Percentiles rank a stretch among this genome's conserved stretches.
phyloP scores from a whole-genome alignment of 2,329 filamentous ascomycete genomes.

The Thelonectria discophora region DNA sequence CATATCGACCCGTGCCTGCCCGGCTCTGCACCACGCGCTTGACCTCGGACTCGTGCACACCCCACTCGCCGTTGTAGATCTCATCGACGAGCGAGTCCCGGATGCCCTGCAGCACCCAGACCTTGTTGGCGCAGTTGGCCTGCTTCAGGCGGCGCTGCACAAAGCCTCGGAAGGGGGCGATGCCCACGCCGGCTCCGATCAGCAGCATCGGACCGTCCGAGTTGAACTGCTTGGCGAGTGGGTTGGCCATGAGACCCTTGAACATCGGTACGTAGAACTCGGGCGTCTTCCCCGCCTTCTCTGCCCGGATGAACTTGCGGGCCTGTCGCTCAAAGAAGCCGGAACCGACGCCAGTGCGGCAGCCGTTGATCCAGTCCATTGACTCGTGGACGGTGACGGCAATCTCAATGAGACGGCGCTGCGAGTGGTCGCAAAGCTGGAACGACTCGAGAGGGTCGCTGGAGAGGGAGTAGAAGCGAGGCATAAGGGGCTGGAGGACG shows the following conservation, averaged over 20 bases:
- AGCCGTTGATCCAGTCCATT: conserved; percentile 76
- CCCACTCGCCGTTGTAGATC: conserved; percentile 96
- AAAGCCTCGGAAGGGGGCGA: conserved; percentile 97
- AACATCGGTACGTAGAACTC: conserved; percentile 93
- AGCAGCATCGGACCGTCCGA: conserved; percentile 97
- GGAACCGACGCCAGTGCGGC: conserved; percentile 85
- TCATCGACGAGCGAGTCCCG: conserved; percentile 96
- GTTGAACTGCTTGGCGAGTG: conserved; percentile 88
- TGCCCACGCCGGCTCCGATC: conserved; percentile 94
- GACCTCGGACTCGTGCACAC: conserved; percentile 87
- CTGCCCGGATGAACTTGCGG: conserved; percentile 72
- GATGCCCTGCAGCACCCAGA: conserved; percentile 94
- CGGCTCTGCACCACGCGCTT: conserved; percentile 83
- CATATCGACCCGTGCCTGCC: conserved; percentile 83
- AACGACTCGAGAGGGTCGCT: conserved; percentile 89
- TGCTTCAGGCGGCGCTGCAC: conserved; percentile 93
- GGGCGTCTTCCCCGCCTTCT: conserved; percentile 65
- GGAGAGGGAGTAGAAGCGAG: conserved; percentile 96
- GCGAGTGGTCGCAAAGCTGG: conserved; percentile 72
- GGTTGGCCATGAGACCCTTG: conserved; percentile 97
- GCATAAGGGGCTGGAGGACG: conserved; percentile 88
- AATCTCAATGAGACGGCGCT: conserved; percentile 87
- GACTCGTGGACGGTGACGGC: conserved; percentile 96
- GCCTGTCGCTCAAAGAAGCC: conserved; percentile 94
- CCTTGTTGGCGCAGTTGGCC: conserved; percentile 96